A percentile compares a stretch with the other conserved stretches of the same genome.
phyloP scores from a whole-genome alignment of 306 rosid genomes.

The Prinsepia uniflora region DNA sequence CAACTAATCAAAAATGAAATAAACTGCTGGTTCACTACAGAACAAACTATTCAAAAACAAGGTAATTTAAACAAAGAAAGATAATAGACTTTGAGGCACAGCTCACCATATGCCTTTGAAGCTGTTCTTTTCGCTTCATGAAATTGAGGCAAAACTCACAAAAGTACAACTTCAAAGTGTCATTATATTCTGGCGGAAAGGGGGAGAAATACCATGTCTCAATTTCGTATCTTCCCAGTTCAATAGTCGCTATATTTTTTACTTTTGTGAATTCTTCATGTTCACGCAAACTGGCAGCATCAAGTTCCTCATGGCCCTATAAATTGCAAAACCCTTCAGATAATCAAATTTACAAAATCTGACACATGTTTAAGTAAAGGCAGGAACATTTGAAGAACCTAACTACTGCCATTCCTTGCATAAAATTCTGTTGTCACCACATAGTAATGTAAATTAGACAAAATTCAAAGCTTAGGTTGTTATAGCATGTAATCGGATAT shows the following conservation, averaged over 20 bases:
- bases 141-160: slow-evolving; percentile 99
- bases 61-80: slow-evolving; percentile 12
- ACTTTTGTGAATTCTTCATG: slow-evolving; percentile 98
- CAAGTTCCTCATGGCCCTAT: slow-evolving; percentile 99
- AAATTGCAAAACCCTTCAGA: slow-evolving; percentile 13
- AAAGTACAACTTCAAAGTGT: slow-evolving; percentile 78
- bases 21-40: neutral
- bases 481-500: neutral
- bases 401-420: neutral
- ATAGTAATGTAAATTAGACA: slow-evolving; percentile 2
- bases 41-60: slow-evolving; percentile 17
- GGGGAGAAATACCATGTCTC: slow-evolving; percentile 99
- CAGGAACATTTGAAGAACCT: neutral
- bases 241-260: slow-evolving; percentile 96
- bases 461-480: neutral
- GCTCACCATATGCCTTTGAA: slow-evolving; percentile 99
- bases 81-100: slow-evolving; percentile 24
- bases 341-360: slow-evolving; percentile 8
- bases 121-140: slow-evolving; percentile 99
- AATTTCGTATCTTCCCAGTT: slow-evolving; percentile 98
- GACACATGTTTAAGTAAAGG: slow-evolving; percentile 12
- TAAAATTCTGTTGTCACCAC: neutral
- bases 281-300: slow-evolving; percentile 99
- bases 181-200: slow-evolving; percentile 95
- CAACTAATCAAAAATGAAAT: neutral